These are phyloP conservation scores for Sphagnum magellanicum DNA, from an alignment of 228 moss, liverwort and hornwort species.

Conservation along the genomic window DNA sequence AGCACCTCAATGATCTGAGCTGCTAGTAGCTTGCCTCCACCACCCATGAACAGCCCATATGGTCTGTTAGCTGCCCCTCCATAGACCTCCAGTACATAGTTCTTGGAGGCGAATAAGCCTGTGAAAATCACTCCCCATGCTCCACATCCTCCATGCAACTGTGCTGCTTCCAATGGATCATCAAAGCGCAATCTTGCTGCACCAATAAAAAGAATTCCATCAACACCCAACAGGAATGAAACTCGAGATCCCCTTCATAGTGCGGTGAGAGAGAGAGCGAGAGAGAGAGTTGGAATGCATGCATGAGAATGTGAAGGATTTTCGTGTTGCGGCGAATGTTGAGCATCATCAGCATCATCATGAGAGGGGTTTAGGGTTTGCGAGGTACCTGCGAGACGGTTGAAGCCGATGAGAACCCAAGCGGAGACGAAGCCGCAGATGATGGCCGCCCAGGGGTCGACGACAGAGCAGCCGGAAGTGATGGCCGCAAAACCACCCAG, in stretches of 20 bases:
- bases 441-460: slow-evolving; percentile 58
- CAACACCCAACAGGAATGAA: too few relatives aligned
- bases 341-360: too few relatives aligned
- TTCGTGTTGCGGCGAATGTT: too few relatives aligned
- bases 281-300: too few relatives aligned
- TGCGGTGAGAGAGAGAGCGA: too few relatives aligned
- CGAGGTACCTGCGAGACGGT: slow-evolving; percentile 13
- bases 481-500: slow-evolving; percentile 72
- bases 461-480: slow-evolving; percentile 50
- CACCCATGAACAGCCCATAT: slow-evolving; percentile 50
- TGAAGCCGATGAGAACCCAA: slow-evolving; percentile 39
- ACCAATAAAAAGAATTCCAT: neutral
- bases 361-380: too few relatives aligned
- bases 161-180: slow-evolving; percentile 62
- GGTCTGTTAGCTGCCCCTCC: slow-evolving; percentile 17
- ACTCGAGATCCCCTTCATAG: too few relatives aligned
- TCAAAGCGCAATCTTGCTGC: slow-evolving; percentile 26
- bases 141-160: slow-evolving; percentile 66
- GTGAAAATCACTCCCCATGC: slow-evolving; percentile 60
- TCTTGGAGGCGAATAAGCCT: slow-evolving; percentile 45
- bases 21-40: slow-evolving; percentile 46
- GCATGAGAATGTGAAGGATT: too few relatives aligned
- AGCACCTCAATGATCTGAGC: slow-evolving; percentile 53
- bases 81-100: slow-evolving; percentile 30
- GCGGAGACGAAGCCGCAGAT: slow-evolving; percentile 55